These are phyloP conservation scores for Monosporozyma yasuniensis DNA, from an alignment of 805 yeast genomes.

Conservation along the genomic window DNA sequence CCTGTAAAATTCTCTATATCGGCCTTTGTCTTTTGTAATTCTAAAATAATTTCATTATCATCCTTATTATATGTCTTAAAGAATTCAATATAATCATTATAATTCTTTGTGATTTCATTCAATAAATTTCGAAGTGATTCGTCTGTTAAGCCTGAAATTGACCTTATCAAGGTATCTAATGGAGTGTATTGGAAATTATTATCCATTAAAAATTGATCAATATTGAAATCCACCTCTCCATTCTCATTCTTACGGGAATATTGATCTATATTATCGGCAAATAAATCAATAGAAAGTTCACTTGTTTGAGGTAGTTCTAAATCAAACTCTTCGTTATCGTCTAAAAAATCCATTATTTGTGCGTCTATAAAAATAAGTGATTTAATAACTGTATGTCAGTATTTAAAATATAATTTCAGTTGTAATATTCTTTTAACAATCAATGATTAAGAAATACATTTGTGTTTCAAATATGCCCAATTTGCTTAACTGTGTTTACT, in stretches of 20 bases:
- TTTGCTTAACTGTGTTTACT: background rate
- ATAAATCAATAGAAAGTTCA: constrained; percentile 23
- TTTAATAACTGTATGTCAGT: no score
- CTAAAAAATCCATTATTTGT: constrained; percentile 24
- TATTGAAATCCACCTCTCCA: constrained; percentile 11
- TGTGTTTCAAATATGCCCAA: background rate
- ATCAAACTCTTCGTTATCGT: constrained; percentile 18
- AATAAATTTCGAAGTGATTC: constrained; percentile 20
- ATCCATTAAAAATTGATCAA: constrained; percentile 23
- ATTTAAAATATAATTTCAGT: no score
- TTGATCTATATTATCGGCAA: constrained; percentile 16
- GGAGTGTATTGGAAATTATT: constrained; percentile 28
- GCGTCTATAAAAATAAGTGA: background rate
- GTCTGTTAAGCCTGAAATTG: constrained; percentile 17
- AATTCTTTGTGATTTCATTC: constrained; percentile 20
- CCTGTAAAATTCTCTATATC: constrained; percentile 18
- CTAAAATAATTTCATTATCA: constrained; percentile 15
- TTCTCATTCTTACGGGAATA: constrained; percentile 1
- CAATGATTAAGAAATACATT: no score
- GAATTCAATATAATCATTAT: constrained; percentile 20
- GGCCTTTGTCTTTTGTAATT: constrained; percentile 17
- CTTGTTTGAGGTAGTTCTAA: constrained; percentile 22
- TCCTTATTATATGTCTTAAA: constrained; percentile 18
- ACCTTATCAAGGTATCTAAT: constrained; percentile 23
- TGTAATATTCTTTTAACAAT: background rate